phyloP scores from a whole-genome alignment of 2,329 filamentous ascomycete genomes.

The Fusarium gaditjirri region DNA sequence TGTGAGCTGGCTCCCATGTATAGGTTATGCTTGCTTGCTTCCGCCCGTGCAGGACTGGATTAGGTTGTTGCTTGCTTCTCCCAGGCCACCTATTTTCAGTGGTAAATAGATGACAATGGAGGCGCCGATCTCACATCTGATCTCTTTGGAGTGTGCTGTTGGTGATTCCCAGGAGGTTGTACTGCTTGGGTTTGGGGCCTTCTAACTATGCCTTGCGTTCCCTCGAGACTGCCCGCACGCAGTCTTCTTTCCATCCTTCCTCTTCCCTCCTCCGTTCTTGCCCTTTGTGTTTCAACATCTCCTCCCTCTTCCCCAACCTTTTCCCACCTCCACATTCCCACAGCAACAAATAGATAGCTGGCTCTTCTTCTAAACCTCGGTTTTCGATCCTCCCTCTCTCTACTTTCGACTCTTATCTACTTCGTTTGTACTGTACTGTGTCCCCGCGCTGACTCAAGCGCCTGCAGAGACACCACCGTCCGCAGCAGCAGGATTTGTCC shows the following conservation, averaged over 20 bases:
- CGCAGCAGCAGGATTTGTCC: conserved; percentile 38
- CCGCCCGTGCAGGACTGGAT: not conserved
- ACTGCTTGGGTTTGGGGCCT: conserved; percentile 15
- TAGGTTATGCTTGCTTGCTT: not conserved
- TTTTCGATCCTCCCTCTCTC: conserved; percentile 13
- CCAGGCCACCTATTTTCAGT: conserved; percentile 13
- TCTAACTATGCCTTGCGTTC: conserved; percentile 13
- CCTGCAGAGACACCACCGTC: conserved; percentile 33
- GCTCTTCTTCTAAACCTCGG: conserved; percentile 14
- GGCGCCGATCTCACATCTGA: conserved; percentile 40
- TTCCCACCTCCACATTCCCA: conserved; percentile 30
- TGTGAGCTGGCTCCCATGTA: not conserved
- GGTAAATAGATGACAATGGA: conserved; percentile 26
- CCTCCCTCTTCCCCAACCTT: conserved; percentile 24
- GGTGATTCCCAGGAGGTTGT: conserved; percentile 30
- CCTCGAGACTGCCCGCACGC: conserved; percentile 11
- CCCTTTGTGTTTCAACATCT: conserved; percentile 27
- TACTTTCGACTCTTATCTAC: conserved; percentile 14
- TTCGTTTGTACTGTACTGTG: conserved; percentile 1
- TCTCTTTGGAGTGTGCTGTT: conserved; percentile 21
- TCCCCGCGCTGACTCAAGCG: conserved; percentile 33
- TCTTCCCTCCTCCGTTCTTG: conserved; percentile 29
- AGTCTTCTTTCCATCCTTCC: conserved; percentile 27
- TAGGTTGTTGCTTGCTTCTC: conserved; percentile 10
- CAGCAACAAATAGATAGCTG: conserved; percentile 31